Conservation (phyloP, 2,329 filamentous ascomycete genomes). For the Nemania sp. region DNA sequence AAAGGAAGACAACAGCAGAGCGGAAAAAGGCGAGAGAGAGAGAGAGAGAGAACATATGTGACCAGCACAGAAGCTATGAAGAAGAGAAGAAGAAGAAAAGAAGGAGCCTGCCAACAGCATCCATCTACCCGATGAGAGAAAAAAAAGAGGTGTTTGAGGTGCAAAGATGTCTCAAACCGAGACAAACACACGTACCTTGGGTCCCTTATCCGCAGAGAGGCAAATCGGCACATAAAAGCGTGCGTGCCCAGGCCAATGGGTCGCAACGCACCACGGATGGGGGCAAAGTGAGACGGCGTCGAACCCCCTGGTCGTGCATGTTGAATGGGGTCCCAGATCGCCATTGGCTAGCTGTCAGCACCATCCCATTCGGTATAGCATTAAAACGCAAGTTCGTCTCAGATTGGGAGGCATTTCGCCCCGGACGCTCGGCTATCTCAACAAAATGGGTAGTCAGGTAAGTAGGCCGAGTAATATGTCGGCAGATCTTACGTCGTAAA, state of each 20-base stretch:
- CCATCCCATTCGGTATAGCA: conserved; percentile 20
- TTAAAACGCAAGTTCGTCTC: conserved; percentile 25
- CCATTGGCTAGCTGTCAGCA: conserved; percentile 11
- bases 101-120: neutral
- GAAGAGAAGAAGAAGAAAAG: neutral
- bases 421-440: conserved; percentile 4
- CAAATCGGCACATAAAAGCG: neutral
- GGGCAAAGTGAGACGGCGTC: neutral
- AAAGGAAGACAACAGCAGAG: conserved; percentile 1
- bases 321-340: conserved; percentile 10
- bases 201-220: neutral
- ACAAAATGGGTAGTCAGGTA: neutral
- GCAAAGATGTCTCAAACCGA: conserved; percentile 10
- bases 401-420: conserved; percentile 15
- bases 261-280: too few relatives aligned
- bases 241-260: neutral
- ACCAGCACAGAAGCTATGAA: neutral
- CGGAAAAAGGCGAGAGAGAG: too few relatives aligned
- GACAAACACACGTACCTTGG: neutral
- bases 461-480: neutral
- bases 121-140: too few relatives aligned
- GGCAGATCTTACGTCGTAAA: neutral
- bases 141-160: conserved; percentile 3
- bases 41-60: too few relatives aligned
- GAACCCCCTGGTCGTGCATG: conserved; percentile 19